Percentiles rank a stretch among this genome's conserved stretches.
phyloP scores from a whole-genome alignment of 345 rosid species.

The Barbarea vulgaris region DNA sequence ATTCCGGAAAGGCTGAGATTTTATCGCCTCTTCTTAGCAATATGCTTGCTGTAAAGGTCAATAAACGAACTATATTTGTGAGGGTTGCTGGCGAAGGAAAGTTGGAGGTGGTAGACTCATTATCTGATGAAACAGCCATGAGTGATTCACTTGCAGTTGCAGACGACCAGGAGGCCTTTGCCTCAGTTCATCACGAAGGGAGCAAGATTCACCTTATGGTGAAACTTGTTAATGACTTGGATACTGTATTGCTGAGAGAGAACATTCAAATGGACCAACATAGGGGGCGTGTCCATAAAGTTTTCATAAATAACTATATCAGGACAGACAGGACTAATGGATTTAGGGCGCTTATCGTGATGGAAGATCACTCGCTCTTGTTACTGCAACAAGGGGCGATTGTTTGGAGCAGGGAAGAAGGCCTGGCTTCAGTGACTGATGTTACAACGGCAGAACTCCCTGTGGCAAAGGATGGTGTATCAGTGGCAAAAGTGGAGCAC shows the following conservation, averaged over 20 bases:
- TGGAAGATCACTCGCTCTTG: constrained; percentile 98
- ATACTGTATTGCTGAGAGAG: constrained; percentile 71
- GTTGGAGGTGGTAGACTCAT: constrained; percentile 70
- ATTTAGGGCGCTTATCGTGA: constrained; percentile 91
- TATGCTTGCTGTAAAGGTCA: constrained; percentile 61
- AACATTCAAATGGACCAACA: constrained; percentile 64
- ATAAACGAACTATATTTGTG: constrained; percentile 47
- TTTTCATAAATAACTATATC: constrained; percentile 87
- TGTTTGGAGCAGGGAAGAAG: constrained; percentile 98
- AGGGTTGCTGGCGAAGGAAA: constrained; percentile 58
- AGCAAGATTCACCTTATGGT: constrained; percentile 67
- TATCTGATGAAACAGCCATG: constrained; percentile 59
- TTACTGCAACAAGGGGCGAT: constrained; percentile 89
- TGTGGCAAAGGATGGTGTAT: constrained; percentile 81
- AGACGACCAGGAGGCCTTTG: constrained; percentile 71
- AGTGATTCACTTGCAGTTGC: constrained; percentile 76
- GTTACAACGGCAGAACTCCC: constrained; percentile 90
- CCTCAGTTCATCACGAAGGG: constrained; percentile 63
- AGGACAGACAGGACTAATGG: constrained; percentile 95
- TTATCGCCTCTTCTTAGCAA: constrained; percentile 57
- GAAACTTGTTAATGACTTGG: constrained; percentile 71
- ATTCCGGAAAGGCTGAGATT: constrained; percentile 57
- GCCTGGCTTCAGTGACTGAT: constrained; percentile 85
- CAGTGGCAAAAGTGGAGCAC: constrained; percentile 92
- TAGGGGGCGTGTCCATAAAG: constrained; percentile 80